Evolutionary conservation across 2,329 filamentous ascomycete genomes (phyloP), one percentile per base, ranked within the genome.

Genomic region (Ophiostoma ulmi): DNA sequence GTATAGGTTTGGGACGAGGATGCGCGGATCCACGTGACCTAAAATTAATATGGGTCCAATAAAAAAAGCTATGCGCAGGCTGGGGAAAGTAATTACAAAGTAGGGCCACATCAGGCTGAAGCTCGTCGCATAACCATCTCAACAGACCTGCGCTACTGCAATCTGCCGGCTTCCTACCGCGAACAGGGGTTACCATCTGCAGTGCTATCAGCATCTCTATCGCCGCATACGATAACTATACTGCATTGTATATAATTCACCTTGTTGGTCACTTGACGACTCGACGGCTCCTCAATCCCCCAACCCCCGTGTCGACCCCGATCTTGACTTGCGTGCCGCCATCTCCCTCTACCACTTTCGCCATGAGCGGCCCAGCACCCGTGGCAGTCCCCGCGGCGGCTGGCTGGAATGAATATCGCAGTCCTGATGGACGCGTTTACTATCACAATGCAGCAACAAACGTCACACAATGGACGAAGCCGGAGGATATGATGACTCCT

Each of bases 381-480:
- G 41, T 31, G 1, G 55, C 72, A n/a, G 52, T 22, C 22, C 58
- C 26, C 3, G 64, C 52, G 10, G 65, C 35, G 17, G 73, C 83
- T 70, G 78, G 86, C 63, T 97, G 94, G 94, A 89, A 92, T 79
- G 91, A 95, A 79, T 90, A 92, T 75, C 90, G 89, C 75, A 92
- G 90, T 75, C 82, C 89, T 2, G 93, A 97, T 77, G 94, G 94
- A 74, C 88, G 92, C 75, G 85, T 88, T 66, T 99, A 99, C 80
- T 99, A 96, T 80, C 97, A 94, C 84, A 97, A 99, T 79, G 82
- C 88, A 14, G 81, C 88, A 73, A 97, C 93, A 20, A 96, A 96
- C 78, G 87, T 86, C 73, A 98, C 95, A 41, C 91, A 94, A 86
- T 99, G 95, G 95, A 90, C 89, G 58, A 98, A 97, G 82, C 96